phyloP scores from a whole-genome alignment of 176 grass and related monocot genomes.

The Guadua angustifolia region DNA sequence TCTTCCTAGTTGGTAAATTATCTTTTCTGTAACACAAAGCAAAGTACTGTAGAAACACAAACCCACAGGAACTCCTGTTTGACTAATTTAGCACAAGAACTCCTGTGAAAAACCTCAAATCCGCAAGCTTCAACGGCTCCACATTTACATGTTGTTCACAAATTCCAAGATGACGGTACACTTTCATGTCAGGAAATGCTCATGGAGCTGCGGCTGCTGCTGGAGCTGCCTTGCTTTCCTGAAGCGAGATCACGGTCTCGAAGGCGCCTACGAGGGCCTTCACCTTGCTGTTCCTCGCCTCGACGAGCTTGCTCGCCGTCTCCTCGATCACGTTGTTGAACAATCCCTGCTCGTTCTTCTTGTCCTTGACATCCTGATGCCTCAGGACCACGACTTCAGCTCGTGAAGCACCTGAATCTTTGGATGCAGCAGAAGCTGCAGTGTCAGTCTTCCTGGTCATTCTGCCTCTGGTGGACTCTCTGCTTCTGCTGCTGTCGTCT shows the following conservation, averaged over 20 bases:
- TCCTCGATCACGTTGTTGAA: constrained; percentile 76
- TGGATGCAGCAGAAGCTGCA: neutral
- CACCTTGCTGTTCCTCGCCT: constrained; percentile 74
- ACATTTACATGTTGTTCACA: constrained; percentile 7
- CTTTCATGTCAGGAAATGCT: constrained; percentile 26
- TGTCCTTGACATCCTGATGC: constrained; percentile 46
- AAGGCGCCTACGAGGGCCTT: constrained; percentile 81
- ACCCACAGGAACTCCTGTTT: neutral
- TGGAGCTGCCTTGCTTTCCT: constrained; percentile 50
- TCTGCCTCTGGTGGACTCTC: neutral
- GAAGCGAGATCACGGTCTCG: constrained; percentile 74
- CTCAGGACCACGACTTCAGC: constrained; percentile 55
- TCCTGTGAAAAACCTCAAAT: constrained; percentile 6
- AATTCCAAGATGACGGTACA: neutral
- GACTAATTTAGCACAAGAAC: constrained; percentile 7
- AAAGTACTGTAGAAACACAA: constrained; percentile 20
- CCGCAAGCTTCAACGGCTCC: neutral
- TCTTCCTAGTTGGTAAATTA: neutral
- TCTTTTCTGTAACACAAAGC: neutral
- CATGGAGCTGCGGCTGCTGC: constrained; percentile 15
- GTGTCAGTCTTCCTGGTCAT: neutral
- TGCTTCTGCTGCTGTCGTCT: constrained; percentile 28
- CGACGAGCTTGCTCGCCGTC: constrained; percentile 63
- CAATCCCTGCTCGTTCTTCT: constrained; percentile 48
- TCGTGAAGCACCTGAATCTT: constrained; percentile 9